Evolutionary conservation across 352 stramenopile species (phyloP), one percentile per base, ranked within the genome.

Genomic region (Phytophthora colocasiae): DNA sequence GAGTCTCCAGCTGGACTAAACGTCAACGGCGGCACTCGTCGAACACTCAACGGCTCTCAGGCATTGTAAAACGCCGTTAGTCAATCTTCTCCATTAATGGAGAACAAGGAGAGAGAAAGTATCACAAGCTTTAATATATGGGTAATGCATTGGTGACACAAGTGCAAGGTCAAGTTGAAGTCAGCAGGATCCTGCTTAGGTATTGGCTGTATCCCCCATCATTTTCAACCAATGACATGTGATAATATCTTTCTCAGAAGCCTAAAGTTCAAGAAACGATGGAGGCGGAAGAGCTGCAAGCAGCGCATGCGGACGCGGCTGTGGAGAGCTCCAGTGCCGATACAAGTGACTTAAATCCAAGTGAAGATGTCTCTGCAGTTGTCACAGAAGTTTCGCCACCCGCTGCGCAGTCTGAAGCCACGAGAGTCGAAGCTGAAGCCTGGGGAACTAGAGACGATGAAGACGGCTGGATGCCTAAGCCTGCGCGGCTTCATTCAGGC

Each of bases 391-490:
- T 15, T 46, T 24, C 39, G 1, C 2, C 58, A 11, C 27, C 50
- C 29, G n/a, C 11, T 6, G 22, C 10, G 24, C 66, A 66, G 29
- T 58, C 26, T 7, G 48, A 65, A 31, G 14, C 40, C 4, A 22
- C 48, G 22, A 31, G 51, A 45, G 22, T 43, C 1, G 57, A 73
- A 14, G 14, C 38, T 9, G 71, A 73, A 40, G 45, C 62, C 24
- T 73, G 61, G 61, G 52, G 50, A 12, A 58, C 39, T 2, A 46
- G 53, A 52, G 47, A 71, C n/a, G 77, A 85, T 31, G 85, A 89
- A 17, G 85, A 93, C 65, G 84, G 81, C 1, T 96, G 89, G 89
- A 93, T 96, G 80, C 87, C 89, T 43, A 95, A 94, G 34, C 81
- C 89, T 0, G 87, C 87, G 9, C 77, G 84, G 2, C 63, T 96